Conservation (phyloP, 140 eudicot genomes). For the Senecio squalidus region DNA sequence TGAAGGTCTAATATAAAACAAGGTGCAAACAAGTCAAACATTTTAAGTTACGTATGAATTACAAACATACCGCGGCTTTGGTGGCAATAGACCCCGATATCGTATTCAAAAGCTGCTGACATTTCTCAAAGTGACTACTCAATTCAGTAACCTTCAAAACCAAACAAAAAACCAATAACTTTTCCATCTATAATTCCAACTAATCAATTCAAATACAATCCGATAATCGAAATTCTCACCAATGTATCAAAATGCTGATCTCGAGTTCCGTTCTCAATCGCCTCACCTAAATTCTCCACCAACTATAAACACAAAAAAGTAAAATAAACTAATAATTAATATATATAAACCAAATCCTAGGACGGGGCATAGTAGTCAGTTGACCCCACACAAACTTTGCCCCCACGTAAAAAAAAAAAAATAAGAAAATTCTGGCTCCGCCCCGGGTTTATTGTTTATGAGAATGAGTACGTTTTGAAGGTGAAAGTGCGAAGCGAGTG, state of each 20-base stretch:
- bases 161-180: conserved; percentile 4
- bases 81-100: conserved; percentile 68
- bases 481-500: conserved; percentile 95
- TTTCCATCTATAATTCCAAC: conserved; percentile 7
- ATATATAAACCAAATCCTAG: too few species aligned
- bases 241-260: conserved; percentile 93
- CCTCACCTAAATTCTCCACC: conserved; percentile 95
- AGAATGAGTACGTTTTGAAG: conserved; percentile 56
- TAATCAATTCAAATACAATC: neutral
- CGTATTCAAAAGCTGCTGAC: conserved; percentile 90
- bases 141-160: conserved; percentile 66
- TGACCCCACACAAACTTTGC: too few species aligned
- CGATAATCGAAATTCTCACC: conserved; percentile 34
- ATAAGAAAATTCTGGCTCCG: too few species aligned
- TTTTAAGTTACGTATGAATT: neutral
- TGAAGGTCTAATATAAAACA: too few species aligned
- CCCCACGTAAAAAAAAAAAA: too few species aligned
- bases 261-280: conserved; percentile 76
- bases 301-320: conserved; percentile 30
- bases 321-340: neutral
- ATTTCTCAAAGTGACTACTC: conserved; percentile 80
- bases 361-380: too few species aligned
- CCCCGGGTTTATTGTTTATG: too few species aligned
- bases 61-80: conserved; percentile 65
- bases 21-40: neutral